These are phyloP conservation scores for Dactylellina drechsleri DNA, from an alignment of 2,329 filamentous ascomycete species.

Conservation along the genomic window DNA sequence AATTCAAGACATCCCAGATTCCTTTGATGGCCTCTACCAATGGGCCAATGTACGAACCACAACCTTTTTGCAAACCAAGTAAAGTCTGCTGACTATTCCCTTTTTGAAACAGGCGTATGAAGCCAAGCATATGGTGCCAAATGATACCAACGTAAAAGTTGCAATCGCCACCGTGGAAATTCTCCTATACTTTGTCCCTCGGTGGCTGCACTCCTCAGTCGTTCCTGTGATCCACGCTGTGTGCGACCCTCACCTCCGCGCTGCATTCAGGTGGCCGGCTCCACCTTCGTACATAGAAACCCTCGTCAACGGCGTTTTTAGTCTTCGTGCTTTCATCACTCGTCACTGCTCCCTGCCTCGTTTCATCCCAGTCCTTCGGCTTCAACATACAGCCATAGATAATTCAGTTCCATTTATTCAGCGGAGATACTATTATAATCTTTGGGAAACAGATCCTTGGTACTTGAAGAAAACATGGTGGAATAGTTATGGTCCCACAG, in stretches of 20 bases:
- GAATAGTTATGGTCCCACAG: constrained; percentile 72
- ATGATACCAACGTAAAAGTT: constrained; percentile 65
- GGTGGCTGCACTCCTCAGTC: constrained; percentile 63
- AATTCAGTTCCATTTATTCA: constrained; percentile 61
- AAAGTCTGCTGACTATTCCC: neutral
- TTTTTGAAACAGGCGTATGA: constrained; percentile 67
- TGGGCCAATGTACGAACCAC: constrained; percentile 64
- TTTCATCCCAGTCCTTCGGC: constrained; percentile 61
- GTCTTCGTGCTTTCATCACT: constrained; percentile 67
- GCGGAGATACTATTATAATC: constrained; percentile 65
- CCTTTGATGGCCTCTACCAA: constrained; percentile 66
- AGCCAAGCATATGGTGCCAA: constrained; percentile 68
- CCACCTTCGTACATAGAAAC: constrained; percentile 57
- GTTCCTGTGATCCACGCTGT: constrained; percentile 67
- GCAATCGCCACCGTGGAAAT: constrained; percentile 72
- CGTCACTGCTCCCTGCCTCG: constrained; percentile 72
- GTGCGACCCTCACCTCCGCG: constrained; percentile 64
- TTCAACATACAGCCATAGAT: constrained; percentile 66
- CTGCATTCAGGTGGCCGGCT: constrained; percentile 32
- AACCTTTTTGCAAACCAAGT: neutral
- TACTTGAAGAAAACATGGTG: constrained; percentile 71
- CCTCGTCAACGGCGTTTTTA: constrained; percentile 66
- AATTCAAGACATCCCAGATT: constrained; percentile 66
- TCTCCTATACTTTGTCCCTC: constrained; percentile 68
- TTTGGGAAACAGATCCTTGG: constrained; percentile 73